These are phyloP conservation scores for Trypanosomatidae sp. DNA, from an alignment of 208 protist genomes.

Conservation along the genomic window DNA sequence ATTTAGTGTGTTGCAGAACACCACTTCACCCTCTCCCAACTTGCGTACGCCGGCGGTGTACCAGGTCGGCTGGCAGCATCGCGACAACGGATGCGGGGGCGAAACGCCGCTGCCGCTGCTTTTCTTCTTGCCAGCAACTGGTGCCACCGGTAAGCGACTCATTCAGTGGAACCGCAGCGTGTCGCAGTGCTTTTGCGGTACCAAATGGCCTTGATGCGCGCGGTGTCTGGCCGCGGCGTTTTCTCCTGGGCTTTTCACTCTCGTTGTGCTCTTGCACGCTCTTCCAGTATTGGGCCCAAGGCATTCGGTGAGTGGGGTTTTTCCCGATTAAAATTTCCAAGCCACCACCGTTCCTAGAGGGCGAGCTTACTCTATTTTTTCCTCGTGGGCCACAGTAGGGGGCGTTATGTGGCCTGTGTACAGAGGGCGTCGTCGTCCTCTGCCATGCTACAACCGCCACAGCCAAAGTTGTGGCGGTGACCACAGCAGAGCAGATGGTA, in stretches of 20 bases:
- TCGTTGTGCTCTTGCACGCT: neutral
- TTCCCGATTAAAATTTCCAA: neutral
- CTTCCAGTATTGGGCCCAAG: neutral
- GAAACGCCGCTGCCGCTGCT: neutral
- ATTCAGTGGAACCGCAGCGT: neutral
- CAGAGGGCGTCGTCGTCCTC: slow-evolving; percentile 16
- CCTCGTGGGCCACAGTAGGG: neutral
- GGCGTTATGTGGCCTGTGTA: slow-evolving; percentile 11
- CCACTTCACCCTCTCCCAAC: neutral
- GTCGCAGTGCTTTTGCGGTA: neutral
- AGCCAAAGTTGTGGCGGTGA: neutral
- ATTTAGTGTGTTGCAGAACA: neutral
- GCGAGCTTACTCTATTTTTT: neutral
- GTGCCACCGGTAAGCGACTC: neutral
- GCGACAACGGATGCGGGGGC: neutral
- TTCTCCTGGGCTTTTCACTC: neutral
- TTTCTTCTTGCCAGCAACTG: neutral
- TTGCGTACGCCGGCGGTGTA: neutral
- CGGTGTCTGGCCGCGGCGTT: neutral
- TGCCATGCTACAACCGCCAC: neutral
- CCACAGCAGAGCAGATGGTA: neutral
- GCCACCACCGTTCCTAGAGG: neutral
- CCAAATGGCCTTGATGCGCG: neutral
- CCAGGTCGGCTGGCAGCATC: neutral
- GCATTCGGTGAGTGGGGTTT: neutral